Evolutionary conservation across 2,329 filamentous ascomycete species (phyloP).

Genomic region (Penicillium glabrum): DNA sequence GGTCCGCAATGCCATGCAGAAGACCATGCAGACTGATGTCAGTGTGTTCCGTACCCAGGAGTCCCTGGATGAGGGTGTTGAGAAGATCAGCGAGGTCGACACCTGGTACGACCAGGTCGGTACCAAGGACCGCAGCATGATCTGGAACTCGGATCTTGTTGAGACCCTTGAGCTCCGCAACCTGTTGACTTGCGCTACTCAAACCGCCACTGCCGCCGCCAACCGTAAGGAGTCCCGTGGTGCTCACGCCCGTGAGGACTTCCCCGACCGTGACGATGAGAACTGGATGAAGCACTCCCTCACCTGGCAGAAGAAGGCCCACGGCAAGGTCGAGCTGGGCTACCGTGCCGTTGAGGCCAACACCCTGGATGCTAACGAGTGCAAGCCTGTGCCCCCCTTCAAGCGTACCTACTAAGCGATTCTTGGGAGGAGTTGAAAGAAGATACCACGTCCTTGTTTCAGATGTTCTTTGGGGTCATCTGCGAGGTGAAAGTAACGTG

Average conservation of each 20-base stretch:
- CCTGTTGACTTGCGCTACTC: constrained; percentile 89
- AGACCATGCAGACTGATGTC: constrained; percentile 97
- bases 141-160: constrained; percentile 97
- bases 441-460: constrained; percentile 22
- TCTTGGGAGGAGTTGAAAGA: constrained; percentile 4
- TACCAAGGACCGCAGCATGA: constrained; percentile 99
- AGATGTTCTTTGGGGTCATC: constrained; percentile 11
- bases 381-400: constrained; percentile 94
- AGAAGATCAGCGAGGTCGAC: constrained; percentile 84
- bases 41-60: constrained; percentile 95
- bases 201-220: constrained; percentile 87
- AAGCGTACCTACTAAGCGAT: constrained; percentile 61
- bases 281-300: constrained; percentile 99
- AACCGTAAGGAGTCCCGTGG: constrained; percentile 97
- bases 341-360: constrained; percentile 81
- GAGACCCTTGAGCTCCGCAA: constrained; percentile 96
- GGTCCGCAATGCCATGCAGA: constrained; percentile 90
- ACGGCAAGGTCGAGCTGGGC: constrained; percentile 79
- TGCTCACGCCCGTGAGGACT: constrained; percentile 96
- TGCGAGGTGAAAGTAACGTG: constrained; percentile 8
- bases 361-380: constrained; percentile 93
- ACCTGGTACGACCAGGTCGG: constrained; percentile 76
- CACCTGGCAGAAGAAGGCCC: constrained; percentile 89
- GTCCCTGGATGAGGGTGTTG: constrained; percentile 88
- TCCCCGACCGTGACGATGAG: constrained; percentile 87